Evolutionary conservation across 2,329 filamentous ascomycete genomes (phyloP).

Genomic region (Epichloe festucae): DNA sequence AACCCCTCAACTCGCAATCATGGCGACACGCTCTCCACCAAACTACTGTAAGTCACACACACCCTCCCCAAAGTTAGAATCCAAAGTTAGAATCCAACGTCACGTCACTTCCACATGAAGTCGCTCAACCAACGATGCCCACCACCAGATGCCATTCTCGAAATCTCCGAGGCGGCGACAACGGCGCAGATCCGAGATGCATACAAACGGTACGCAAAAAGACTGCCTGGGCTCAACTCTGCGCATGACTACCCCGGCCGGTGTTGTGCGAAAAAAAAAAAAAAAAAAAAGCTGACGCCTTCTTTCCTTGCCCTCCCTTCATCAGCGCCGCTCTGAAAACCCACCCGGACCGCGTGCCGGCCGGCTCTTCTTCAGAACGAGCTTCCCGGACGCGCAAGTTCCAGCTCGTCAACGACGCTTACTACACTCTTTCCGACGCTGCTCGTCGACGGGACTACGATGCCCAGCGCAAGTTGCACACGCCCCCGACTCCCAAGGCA

Average conservation of each 20-base stretch:
- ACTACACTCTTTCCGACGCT: conserved; percentile 78
- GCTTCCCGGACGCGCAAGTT: conserved; percentile 71
- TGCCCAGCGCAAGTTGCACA: conserved; percentile 35
- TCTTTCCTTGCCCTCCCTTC: background rate
- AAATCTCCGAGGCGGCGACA: conserved; percentile 59
- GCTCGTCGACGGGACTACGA: conserved; percentile 75
- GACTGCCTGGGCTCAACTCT: background rate
- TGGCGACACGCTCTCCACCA: conserved; percentile 31
- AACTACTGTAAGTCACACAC: conserved; percentile 40
- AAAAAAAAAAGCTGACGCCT: too few relatives aligned
- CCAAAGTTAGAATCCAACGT: background rate
- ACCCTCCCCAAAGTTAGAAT: too few relatives aligned
- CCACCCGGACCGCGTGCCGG: conserved; percentile 81
- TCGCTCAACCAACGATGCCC: background rate
- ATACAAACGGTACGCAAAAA: conserved; percentile 62
- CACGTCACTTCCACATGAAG: background rate
- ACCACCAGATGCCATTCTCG: conserved; percentile 56
- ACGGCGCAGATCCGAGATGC: conserved; percentile 80
- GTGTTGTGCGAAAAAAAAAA: too few relatives aligned
- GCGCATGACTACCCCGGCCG: too few relatives aligned
- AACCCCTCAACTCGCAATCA: conserved; percentile 9
- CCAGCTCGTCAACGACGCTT: conserved; percentile 85
- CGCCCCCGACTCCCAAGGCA: conserved; percentile 10
- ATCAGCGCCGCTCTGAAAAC: conserved; percentile 73
- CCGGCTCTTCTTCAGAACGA: conserved; percentile 76